A percentile compares a stretch with the other conserved stretches of the same genome.
These are phyloP conservation scores for Puccinia novopanici DNA, from an alignment of 1,284 basidiomycete genomes.

Conservation along the genomic window DNA sequence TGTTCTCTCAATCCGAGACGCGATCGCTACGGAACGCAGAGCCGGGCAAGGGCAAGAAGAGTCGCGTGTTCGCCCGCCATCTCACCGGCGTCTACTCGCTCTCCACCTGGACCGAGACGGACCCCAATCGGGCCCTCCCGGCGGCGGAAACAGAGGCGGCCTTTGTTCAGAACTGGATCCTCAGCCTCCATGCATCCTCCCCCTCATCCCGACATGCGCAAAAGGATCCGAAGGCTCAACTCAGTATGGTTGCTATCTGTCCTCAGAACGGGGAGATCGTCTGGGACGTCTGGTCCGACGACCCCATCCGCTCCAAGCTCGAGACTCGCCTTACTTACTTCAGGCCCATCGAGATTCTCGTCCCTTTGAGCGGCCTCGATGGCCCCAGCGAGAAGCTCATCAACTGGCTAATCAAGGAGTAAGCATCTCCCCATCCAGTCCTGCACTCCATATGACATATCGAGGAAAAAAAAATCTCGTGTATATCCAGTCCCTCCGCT, in stretches of 20 bases:
- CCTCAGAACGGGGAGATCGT: conserved; percentile 41
- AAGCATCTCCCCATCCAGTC: neutral
- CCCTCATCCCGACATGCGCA: neutral
- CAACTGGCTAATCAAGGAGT: conserved; percentile 50
- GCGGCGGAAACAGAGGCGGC: neutral
- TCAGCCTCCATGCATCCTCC: conserved; percentile 22
- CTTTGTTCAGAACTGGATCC: conserved; percentile 33
- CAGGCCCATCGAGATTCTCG: conserved; percentile 26
- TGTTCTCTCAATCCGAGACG: conserved; percentile 58
- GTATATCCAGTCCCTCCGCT: neutral
- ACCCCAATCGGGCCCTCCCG: conserved; percentile 38
- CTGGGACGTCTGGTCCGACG: conserved; percentile 38
- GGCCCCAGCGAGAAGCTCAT: conserved; percentile 56
- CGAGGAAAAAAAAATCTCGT: neutral
- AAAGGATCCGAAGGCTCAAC: neutral
- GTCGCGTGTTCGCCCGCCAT: conserved; percentile 55
- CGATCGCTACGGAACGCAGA: conserved; percentile 57
- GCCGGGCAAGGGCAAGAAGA: conserved; percentile 38
- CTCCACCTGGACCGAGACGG: conserved; percentile 58
- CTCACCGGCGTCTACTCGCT: conserved; percentile 58
- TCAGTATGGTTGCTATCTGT: conserved; percentile 43
- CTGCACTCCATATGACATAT: neutral
- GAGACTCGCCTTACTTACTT: conserved; percentile 33
- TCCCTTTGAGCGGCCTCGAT: conserved; percentile 52
- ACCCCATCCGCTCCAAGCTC: conserved; percentile 20